Evolutionary conservation across 345 rosid species (phyloP).

Genomic region (Draba incana): DNA sequence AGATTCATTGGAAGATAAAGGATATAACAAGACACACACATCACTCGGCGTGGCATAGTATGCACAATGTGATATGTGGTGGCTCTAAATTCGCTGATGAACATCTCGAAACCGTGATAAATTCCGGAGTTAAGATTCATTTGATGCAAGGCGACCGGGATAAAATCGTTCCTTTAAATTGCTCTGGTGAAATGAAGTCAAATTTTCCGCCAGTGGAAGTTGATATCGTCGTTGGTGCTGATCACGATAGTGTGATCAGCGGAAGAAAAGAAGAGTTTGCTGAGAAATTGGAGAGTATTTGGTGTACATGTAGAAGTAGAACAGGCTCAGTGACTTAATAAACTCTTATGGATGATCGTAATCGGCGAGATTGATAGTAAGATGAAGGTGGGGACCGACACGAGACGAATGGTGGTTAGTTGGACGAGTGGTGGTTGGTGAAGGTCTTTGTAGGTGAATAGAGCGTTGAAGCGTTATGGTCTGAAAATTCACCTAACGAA

Average conservation of each 20-base stretch:
- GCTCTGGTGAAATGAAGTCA: slow-evolving; percentile 52
- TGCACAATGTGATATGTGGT: slow-evolving; percentile 87
- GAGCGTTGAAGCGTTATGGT: no score
- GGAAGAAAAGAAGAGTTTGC: slow-evolving; percentile 37
- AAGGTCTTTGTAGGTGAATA: no score
- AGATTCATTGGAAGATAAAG: slow-evolving; percentile 49
- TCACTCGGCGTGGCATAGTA: slow-evolving; percentile 86
- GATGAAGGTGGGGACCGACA: no score
- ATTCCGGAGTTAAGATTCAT: slow-evolving; percentile 43
- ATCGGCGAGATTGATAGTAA: no score
- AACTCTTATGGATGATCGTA: no score
- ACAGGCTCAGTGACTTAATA: no score
- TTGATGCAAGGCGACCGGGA: slow-evolving; percentile 66
- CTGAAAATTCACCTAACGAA: no score
- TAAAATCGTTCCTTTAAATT: slow-evolving; percentile 55
- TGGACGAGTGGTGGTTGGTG: no score
- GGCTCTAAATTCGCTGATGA: slow-evolving; percentile 61
- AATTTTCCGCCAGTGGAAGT: slow-evolving; percentile 56
- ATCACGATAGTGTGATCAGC: slow-evolving; percentile 48
- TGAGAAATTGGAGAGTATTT: slow-evolving; percentile 28
- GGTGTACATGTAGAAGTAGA: slow-evolving; percentile 31
- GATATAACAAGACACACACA: slow-evolving; percentile 82
- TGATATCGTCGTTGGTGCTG: slow-evolving; percentile 46
- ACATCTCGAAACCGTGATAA: slow-evolving; percentile 46
- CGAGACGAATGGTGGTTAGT: no score